Conservation (phyloP, 106 monocot species). For the Vanilla planifolia region DNA sequence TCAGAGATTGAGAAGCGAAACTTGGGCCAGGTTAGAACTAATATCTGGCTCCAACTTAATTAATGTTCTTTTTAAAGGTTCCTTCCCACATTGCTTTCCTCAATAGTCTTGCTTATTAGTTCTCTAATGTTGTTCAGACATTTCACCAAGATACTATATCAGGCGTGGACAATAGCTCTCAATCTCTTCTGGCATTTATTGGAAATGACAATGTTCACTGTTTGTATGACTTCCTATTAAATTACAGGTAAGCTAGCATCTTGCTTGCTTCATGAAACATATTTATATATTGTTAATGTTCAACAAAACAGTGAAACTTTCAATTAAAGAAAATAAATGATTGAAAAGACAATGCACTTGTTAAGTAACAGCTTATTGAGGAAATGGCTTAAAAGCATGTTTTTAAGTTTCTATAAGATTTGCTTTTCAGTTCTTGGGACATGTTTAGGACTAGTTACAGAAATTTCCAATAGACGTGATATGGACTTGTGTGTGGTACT, state of each 20-base stretch:
- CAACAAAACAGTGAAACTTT: too few relatives aligned
- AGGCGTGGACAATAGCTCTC: constrained; percentile 62
- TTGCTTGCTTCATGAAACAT: background rate
- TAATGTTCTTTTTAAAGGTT: background rate
- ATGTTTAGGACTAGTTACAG: too few relatives aligned
- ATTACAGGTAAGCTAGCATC: constrained; percentile 55
- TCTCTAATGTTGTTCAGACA: constrained; percentile 33
- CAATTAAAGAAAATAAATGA: too few relatives aligned
- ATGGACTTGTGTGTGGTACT: too few relatives aligned
- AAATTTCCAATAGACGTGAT: too few relatives aligned
- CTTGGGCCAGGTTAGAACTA: constrained; percentile 57
- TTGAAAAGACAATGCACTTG: too few relatives aligned
- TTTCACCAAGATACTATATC: constrained; percentile 48
- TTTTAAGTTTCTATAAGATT: too few relatives aligned
- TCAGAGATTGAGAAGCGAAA: constrained; percentile 75
- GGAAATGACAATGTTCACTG: constrained; percentile 69
- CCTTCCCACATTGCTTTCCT: background rate
- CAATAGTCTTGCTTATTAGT: background rate
- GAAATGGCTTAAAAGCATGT: too few relatives aligned
- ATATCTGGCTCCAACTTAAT: background rate
- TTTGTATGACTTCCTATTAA: constrained; percentile 83
- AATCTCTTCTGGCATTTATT: constrained; percentile 71
- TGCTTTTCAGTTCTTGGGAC: too few relatives aligned
- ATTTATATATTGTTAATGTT: too few relatives aligned
- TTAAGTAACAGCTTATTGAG: too few relatives aligned